Evolutionary conservation across 1,284 basidiomycete genomes (phyloP), one percentile per base, ranked within the genome.

Genomic region (Ustilago lituana): DNA sequence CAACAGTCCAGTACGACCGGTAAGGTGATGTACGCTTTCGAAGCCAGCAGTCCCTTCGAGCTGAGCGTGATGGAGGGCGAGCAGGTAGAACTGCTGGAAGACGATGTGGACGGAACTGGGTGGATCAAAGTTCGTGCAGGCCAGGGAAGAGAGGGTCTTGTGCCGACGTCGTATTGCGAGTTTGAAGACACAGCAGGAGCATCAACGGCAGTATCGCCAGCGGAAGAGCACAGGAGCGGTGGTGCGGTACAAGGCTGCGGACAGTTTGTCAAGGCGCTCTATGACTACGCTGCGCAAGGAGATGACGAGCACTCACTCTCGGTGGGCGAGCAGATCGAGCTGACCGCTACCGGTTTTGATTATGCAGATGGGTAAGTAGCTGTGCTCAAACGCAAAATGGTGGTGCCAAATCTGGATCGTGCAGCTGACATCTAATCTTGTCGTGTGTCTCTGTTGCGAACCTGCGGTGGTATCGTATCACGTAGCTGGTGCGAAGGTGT

Each of bases 41-140:
- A 76, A 27, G 68, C 72, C 14, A 63, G 57, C 24, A 72, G 68
- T 37, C 64, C 68, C 7, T 65, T 69, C 32, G 74, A 76, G 60
- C 51, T 74, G 29, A 72, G 52, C 36, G 65, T 76, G 9, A 35
- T 33, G 5, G 64, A 68, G 32, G 74, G 74, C 46, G 64, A 76
- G n/a, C 12, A 27, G 12, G 59, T 74, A 3, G 59, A 63, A 19
- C 39, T 76, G 45, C 36, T 76, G 17, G 72, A 72, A 24, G 72
- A 71, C 33, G 74, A 76, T 36, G 46, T 60, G 5, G 73, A 75
- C 26, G 57, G 53, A 10, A 54, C 26, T 6, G 74, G 74, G 1
- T 76, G 74, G 74, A 67, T 72, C 51, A 72, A 76, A 31, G 65
- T 74, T 19, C 40, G 53, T 20, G 45, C 45, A 4, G 50, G 46